Evolutionary conservation across 2,329 filamentous ascomycete genomes (phyloP).

Genomic region (Sphaceloma murrayae): DNA sequence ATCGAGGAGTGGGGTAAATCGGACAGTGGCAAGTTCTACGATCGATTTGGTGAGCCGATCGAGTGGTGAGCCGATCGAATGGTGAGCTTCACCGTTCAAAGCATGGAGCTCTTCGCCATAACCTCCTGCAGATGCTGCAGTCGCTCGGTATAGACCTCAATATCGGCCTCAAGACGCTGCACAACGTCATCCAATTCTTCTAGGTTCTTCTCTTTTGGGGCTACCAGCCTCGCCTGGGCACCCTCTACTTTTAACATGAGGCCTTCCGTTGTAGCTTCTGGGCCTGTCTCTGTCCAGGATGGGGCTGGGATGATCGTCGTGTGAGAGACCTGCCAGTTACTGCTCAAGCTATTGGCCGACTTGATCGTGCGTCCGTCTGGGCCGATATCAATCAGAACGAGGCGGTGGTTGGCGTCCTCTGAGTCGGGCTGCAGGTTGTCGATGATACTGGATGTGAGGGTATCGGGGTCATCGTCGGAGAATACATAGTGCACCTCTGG

Average conservation of each 20-base stretch:
- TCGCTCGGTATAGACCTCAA: constrained; percentile 15
- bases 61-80: constrained; percentile 36
- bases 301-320: constrained; percentile 50
- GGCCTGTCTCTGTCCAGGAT: constrained; percentile 44
- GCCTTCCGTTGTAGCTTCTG: constrained; percentile 29
- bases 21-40: constrained; percentile 35
- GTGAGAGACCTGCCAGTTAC: constrained; percentile 59
- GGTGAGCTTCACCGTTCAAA: too few species aligned
- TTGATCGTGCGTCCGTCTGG: constrained; percentile 45
- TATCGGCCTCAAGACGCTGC: constrained; percentile 17
- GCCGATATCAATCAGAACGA: constrained; percentile 47
- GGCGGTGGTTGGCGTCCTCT: constrained; percentile 39
- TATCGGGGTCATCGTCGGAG: constrained; percentile 75
- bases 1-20: constrained; percentile 28
- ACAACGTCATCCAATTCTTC: constrained; percentile 16
- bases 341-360: constrained; percentile 61
- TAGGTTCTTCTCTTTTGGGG: constrained; percentile 5
- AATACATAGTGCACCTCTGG: constrained; percentile 89
- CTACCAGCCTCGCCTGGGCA: constrained; percentile 5
- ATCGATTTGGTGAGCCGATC: constrained; percentile 36
- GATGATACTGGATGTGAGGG: constrained; percentile 53
- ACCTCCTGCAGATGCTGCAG: constrained; percentile 16
- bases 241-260: constrained; percentile 50
- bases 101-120: constrained; percentile 14
- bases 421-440: constrained; percentile 16